These are phyloP conservation scores for Solanum boliviense DNA, from an alignment of 257 asterid species.

Conservation along the genomic window DNA sequence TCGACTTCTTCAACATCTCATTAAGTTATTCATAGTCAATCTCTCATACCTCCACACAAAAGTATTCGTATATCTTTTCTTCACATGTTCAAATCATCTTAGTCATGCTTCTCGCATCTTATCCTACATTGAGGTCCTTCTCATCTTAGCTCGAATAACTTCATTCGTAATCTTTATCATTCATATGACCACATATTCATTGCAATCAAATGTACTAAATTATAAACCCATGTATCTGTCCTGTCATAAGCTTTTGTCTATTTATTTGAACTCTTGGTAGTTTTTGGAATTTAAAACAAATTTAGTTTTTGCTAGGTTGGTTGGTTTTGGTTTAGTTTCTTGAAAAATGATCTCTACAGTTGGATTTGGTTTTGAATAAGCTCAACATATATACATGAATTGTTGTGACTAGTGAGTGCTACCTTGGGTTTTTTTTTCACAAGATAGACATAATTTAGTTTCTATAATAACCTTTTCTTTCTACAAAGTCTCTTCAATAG, in stretches of 20 bases:
- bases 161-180: no score
- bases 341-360: not conserved
- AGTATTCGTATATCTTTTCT: fast-evolving
- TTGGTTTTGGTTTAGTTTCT: no score
- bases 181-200: not conserved
- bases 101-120: not conserved
- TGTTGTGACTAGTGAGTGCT: not conserved
- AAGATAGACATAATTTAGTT: not conserved
- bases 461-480: not conserved
- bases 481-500: no score
- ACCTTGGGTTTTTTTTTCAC: not conserved
- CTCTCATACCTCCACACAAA: not conserved
- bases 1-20: not conserved
- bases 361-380: not conserved
- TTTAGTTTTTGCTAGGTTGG: no score
- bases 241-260: not conserved
- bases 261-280: not conserved
- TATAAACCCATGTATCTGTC: not conserved
- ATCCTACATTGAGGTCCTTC: not conserved
- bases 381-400: not conserved
- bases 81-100: not conserved
- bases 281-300: not conserved
- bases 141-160: not conserved
- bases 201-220: not conserved
- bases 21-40: no score